Evolutionary conservation across 495 filamentous ascomycete genomes (phyloP).

Genomic region (Xylaria grammica): DNA sequence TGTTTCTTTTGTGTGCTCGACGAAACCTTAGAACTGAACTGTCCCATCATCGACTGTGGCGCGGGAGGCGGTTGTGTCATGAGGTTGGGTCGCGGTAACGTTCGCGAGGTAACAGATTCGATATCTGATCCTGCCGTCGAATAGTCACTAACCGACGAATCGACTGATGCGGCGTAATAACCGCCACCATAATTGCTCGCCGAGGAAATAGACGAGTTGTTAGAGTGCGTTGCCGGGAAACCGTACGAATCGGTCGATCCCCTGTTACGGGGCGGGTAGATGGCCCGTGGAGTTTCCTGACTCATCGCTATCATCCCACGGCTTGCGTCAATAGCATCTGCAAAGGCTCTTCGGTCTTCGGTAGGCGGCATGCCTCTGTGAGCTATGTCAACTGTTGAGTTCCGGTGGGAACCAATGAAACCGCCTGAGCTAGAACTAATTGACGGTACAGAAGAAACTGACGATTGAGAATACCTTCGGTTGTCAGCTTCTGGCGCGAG

Average conservation of each 20-base stretch:
- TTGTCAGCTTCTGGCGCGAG: conserved; percentile 64
- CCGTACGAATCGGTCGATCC: conserved; percentile 90
- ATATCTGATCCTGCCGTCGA: conserved; percentile 87
- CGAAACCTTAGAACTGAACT: conserved; percentile 96
- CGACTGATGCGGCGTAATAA: conserved; percentile 82
- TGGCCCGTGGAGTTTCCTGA: conserved; percentile 85
- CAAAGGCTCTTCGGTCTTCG: conserved; percentile 70
- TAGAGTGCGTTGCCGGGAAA: conserved; percentile 88
- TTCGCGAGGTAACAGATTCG: conserved; percentile 76
- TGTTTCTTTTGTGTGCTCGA: conserved; percentile 99
- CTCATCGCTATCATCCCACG: conserved; percentile 93
- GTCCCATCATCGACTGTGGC: conserved; percentile 97
- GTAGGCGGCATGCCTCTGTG: conserved; percentile 59
- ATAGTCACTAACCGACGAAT: conserved; percentile 94
- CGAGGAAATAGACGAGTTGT: conserved; percentile 94
- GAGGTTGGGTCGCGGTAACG: conserved; percentile 79
- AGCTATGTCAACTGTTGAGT: conserved; percentile 66
- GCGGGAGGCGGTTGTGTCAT: conserved; percentile 73
- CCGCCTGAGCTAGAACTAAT: conserved; percentile 46
- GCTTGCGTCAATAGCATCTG: conserved; percentile 83
- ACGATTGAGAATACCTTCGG: conserved; percentile 89
- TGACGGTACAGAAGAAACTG: conserved; percentile 62
- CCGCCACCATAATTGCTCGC: conserved; percentile 67
- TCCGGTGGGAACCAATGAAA: conserved; percentile 52
- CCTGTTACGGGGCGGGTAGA: conserved; percentile 73